phyloP scores from a whole-genome alignment of 345 rosid species.

The Microcos paniculata region DNA sequence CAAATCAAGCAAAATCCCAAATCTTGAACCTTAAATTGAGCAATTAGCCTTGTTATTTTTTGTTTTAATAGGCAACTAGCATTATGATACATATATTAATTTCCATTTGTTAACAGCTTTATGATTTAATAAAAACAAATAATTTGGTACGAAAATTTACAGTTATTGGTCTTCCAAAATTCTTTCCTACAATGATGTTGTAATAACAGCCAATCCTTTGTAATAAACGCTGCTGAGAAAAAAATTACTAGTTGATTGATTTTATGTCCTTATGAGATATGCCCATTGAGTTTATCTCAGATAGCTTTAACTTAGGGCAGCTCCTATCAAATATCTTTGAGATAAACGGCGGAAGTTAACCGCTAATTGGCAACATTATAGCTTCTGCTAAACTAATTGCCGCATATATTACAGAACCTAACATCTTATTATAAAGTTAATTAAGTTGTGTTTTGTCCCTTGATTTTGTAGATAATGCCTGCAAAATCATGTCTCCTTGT shows the following conservation, averaged over 20 bases:
- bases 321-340: not conserved
- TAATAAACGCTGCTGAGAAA: conserved; percentile 15
- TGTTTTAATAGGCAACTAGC: no score
- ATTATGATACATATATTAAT: no score
- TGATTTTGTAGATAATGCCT: not conserved
- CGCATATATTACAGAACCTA: no score
- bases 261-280: conserved; percentile 3
- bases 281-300: not conserved
- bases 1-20: no score
- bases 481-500: not conserved
- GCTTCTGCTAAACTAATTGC: not conserved
- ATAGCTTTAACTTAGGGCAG: not conserved
- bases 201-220: not conserved
- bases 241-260: not conserved
- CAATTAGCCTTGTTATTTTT: no score
- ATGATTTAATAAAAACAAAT: no score
- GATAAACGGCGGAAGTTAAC: conserved; percentile 18
- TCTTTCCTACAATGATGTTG: no score
- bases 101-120: no score
- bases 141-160: no score
- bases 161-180: no score
- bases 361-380: not conserved
- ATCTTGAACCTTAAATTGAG: no score
- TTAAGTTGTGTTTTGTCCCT: not conserved
- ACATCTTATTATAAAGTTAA: not conserved